Conservation (phyloP, 1,139 yeast genomes). For the Kodamaea sp. region DNA sequence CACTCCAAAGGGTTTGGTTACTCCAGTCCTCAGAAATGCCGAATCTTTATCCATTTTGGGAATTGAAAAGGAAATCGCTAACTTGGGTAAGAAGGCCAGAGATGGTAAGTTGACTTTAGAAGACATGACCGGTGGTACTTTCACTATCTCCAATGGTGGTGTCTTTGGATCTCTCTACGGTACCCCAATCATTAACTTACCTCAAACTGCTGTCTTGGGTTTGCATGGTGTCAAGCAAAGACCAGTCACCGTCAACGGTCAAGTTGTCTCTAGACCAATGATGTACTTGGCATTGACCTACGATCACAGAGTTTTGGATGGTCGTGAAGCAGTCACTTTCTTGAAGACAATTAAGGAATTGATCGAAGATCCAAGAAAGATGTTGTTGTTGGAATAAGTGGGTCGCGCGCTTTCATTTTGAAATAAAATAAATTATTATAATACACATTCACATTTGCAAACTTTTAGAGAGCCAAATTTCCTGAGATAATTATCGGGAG, state of each 20-base stretch:
- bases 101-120: constrained; percentile 94
- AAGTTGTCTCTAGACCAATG: constrained; percentile 97
- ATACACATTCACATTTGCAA: too few relatives aligned
- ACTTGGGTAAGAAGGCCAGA: constrained; percentile 89
- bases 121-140: constrained; percentile 99
- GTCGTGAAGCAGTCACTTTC: constrained; percentile 98
- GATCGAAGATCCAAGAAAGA: constrained; percentile 98
- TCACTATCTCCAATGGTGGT: constrained; percentile 99
- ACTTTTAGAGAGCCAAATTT: too few relatives aligned
- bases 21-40: constrained; percentile 97
- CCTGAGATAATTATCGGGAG: too few relatives aligned
- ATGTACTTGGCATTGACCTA: constrained; percentile 98
- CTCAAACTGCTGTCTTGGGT: constrained; percentile 97
- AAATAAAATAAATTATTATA: too few relatives aligned
- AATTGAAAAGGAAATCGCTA: constrained; percentile 80
- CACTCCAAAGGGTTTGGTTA: constrained; percentile 98
- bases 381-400: constrained; percentile 64
- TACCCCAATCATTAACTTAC: constrained; percentile 97
- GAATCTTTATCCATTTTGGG: constrained; percentile 87
- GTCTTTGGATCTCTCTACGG: constrained; percentile 97
- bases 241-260: constrained; percentile 95
- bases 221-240: constrained; percentile 97
- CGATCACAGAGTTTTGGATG: constrained; percentile 97
- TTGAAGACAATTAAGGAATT: constrained; percentile 93
- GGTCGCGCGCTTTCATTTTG: neutral